Conservation (phyloP, 192 early-diverging fungal genomes). For the Mortierella antarctica region DNA sequence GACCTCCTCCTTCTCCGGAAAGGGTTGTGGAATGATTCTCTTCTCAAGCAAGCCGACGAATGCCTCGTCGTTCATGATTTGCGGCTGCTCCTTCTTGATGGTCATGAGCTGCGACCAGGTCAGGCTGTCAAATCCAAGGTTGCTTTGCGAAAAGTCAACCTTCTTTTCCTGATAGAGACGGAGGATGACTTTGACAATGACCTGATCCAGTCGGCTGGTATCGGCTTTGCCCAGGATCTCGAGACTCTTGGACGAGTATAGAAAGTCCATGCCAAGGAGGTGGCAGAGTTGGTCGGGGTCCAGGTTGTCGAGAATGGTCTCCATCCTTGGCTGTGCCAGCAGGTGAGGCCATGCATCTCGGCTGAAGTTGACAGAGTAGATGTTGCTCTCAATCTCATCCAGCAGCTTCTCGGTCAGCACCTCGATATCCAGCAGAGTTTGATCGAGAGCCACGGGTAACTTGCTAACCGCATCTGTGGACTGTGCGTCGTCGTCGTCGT, state of each 20-base stretch:
- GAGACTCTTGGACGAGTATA: slow-evolving; percentile 30
- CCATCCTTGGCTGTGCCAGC: slow-evolving; percentile 24
- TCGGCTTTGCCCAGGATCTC: slow-evolving; percentile 39
- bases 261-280: slow-evolving; percentile 4
- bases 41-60: slow-evolving; percentile 30
- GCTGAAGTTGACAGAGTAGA: neutral
- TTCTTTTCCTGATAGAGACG: slow-evolving; percentile 9
- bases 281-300: neutral
- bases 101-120: slow-evolving; percentile 19
- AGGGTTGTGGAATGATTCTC: slow-evolving; percentile 22
- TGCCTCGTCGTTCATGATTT: slow-evolving; percentile 24
- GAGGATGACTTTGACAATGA: slow-evolving; percentile 23
- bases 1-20: slow-evolving; percentile 8
- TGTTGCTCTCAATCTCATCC: slow-evolving; percentile 9
- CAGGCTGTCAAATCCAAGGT: neutral
- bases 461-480: slow-evolving; percentile 7
- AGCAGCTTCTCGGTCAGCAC: slow-evolving; percentile 22
- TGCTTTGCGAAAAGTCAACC: slow-evolving; percentile 1
- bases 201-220: slow-evolving; percentile 14
- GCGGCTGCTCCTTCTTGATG: slow-evolving; percentile 8
- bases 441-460: slow-evolving; percentile 21
- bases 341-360: slow-evolving; percentile 23
- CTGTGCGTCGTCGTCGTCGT: neutral
- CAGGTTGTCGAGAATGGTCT: slow-evolving; percentile 19
- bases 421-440: slow-evolving; percentile 18